A percentile compares a stretch with the other conserved stretches of the same genome.
Evolutionary conservation across 139 green algal species (phyloP).

Genomic region (Tetraselmis striata): DNA sequence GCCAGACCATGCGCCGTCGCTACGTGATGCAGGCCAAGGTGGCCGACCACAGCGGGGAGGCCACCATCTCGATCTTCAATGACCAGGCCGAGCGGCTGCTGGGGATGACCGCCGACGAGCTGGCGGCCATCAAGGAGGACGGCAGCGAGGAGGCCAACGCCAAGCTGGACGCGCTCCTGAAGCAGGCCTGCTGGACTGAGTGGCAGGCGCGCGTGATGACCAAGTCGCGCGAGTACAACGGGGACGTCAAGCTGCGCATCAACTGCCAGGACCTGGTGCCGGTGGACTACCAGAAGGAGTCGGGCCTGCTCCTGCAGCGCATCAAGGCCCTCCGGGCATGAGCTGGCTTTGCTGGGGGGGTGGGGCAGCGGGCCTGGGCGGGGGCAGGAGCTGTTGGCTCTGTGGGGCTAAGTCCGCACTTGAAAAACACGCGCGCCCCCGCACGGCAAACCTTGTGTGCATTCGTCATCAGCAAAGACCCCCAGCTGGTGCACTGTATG

Average conservation of each 20-base stretch:
- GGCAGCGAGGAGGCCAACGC: conserved; percentile 1
- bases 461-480: too few relatives aligned
- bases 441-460: too few relatives aligned
- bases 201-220: conserved; percentile 1
- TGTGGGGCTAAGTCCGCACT: too few relatives aligned
- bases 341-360: too few relatives aligned
- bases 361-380: too few relatives aligned
- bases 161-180: conserved; percentile 13
- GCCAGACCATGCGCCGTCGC: conserved; percentile 27
- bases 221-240: conserved; percentile 60
- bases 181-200: conserved; percentile 17
- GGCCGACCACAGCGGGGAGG: conserved; percentile 39
- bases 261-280: conserved; percentile 36
- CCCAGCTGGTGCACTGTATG: too few relatives aligned
- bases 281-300: conserved; percentile 43
- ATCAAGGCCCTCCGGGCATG: conserved; percentile 16
- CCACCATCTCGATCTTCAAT: conserved; percentile 55
- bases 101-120: conserved; percentile 45
- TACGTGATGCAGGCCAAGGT: conserved; percentile 59
- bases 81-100: conserved; percentile 46
- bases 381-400: too few relatives aligned
- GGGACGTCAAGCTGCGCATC: conserved; percentile 50
- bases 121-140: conserved; percentile 33
- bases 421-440: too few relatives aligned
- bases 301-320: conserved; percentile 29